A percentile compares a stretch with the other conserved stretches of the same genome.
These are phyloP conservation scores for Vaccinium darrowii DNA, from an alignment of 148 eudicot genomes.

Conservation along the genomic window DNA sequence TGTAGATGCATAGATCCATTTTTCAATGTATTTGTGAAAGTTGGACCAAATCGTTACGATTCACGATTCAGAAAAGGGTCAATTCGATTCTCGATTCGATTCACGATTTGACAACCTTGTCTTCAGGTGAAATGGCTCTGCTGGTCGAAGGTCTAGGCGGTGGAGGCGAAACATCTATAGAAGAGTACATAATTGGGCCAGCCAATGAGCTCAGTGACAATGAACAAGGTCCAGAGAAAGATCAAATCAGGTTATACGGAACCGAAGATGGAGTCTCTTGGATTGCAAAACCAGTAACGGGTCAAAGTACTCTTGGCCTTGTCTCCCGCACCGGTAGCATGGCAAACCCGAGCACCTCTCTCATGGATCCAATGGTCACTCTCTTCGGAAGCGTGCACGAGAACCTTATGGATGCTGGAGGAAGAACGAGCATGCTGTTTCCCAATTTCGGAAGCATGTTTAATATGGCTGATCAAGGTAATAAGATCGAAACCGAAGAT, in stretches of 20 bases:
- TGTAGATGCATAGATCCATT: too few species aligned
- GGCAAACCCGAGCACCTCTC: slow-evolving; percentile 41
- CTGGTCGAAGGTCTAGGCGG: slow-evolving; percentile 77
- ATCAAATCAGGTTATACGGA: slow-evolving; percentile 69
- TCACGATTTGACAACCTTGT: too few species aligned
- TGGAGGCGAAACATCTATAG: slow-evolving; percentile 68
- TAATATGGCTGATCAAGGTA: slow-evolving; percentile 37
- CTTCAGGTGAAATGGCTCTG: slow-evolving; percentile 68
- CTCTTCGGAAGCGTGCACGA: slow-evolving; percentile 95
- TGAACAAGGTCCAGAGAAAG: slow-evolving; percentile 55
- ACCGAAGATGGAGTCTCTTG: slow-evolving; percentile 79
- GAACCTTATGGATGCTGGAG: slow-evolving; percentile 57
- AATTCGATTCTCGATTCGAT: too few species aligned
- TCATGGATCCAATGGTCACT: slow-evolving; percentile 68
- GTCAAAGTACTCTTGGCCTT: slow-evolving; percentile 64
- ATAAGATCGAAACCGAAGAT: slow-evolving; percentile 52
- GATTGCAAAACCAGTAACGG: slow-evolving; percentile 76
- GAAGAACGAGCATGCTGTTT: slow-evolving; percentile 70
- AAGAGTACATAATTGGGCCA: slow-evolving; percentile 71
- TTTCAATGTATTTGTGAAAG: too few species aligned
- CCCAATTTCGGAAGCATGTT: slow-evolving; percentile 88
- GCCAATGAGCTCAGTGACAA: slow-evolving; percentile 35
- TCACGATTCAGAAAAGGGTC: too few species aligned
- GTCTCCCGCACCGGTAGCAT: slow-evolving; percentile 62
- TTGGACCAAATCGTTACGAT: too few species aligned